These are phyloP conservation scores for Paralagenidium karlingii DNA, from an alignment of 352 stramenopile genomes.

Conservation along the genomic window DNA sequence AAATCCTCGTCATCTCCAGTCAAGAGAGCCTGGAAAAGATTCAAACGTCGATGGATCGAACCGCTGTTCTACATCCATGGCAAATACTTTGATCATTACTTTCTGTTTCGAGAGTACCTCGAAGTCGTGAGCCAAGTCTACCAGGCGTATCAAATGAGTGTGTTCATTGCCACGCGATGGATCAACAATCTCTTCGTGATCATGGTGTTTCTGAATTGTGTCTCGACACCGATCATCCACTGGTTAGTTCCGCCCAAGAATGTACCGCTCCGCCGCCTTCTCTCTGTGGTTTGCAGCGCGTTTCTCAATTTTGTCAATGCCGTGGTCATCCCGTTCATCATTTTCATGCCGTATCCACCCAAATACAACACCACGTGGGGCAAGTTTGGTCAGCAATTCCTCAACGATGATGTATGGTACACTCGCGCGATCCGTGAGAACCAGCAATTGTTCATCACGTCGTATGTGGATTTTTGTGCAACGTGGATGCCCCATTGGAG, in stretches of 20 bases:
- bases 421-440: constrained; percentile 10
- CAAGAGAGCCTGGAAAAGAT: no score
- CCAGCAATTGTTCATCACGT: constrained; percentile 5
- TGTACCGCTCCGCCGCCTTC: constrained; percentile 1
- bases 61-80: constrained; percentile 7
- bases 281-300: constrained; percentile 6
- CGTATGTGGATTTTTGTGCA: constrained; percentile 3
- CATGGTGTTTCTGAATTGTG: constrained; percentile 10
- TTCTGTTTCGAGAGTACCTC: constrained; percentile 8
- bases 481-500: constrained; percentile 12
- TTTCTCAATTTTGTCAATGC: constrained; percentile 10
- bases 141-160: constrained; percentile 9
- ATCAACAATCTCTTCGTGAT: constrained; percentile 5
- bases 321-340: constrained; percentile 6
- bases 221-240: constrained; percentile 4
- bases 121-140: constrained; percentile 10
- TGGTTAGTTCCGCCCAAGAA: no score
- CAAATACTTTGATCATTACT: constrained; percentile 9
- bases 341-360: constrained; percentile 7
- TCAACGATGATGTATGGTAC: constrained; percentile 11
- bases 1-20: no score
- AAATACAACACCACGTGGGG: no score
- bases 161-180: constrained; percentile 8
- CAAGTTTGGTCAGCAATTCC: no score
- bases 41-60: no score